Evolutionary conservation across 2,329 filamentous ascomycete species (phyloP), one percentile per base, ranked within the genome.

Genomic region (Capronia americana): DNA sequence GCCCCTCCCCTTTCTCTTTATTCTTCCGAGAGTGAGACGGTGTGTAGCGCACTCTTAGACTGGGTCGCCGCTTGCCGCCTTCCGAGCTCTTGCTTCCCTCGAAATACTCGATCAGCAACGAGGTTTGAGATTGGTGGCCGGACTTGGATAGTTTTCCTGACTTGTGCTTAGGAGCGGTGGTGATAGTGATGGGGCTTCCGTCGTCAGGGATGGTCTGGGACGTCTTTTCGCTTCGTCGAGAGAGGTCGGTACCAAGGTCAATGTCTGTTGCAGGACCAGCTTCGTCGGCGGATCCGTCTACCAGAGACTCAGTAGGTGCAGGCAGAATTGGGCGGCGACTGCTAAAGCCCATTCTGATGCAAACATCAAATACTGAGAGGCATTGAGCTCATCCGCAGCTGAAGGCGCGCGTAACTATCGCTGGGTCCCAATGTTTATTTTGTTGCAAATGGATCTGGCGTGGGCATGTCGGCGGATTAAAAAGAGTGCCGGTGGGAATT

Each of bases 31-130:
- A 66, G 12, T 84, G 84, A 46, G 91, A 92, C 14, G 93, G 93
- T 14, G 92, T 96, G 69, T 97, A 86, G 72, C 89, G 86, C 61
- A 92, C 90, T 72, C 90, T 83, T 61, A 97, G 92, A 77, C 92
- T 96, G 12, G 93, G 93, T 73, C 91, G 89, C 73, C 90, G 89
- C 73, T 88, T 86, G 38, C 83, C 81, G 74, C 74, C 73, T 26
- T 80, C 84, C 74, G 79, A 71, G 64, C 73, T 83, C 77, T 92
- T 93, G 69, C 89, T 88, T 72, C 88, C 91, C 80, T 97, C 93
- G 75, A 96, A 97, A 79, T 96, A 97, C 80, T 97, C 93, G 74
- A 97, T 97, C 74, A 97, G 84, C 71, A 97, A 84, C 64, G 92
- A 96, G 44, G 93, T 96, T 81, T 96, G 93, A 54, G 92, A 96